These are phyloP conservation scores for Pseudogymnoascus sp. DNA, from an alignment of 2,329 filamentous ascomycete species.

Conservation along the genomic window DNA sequence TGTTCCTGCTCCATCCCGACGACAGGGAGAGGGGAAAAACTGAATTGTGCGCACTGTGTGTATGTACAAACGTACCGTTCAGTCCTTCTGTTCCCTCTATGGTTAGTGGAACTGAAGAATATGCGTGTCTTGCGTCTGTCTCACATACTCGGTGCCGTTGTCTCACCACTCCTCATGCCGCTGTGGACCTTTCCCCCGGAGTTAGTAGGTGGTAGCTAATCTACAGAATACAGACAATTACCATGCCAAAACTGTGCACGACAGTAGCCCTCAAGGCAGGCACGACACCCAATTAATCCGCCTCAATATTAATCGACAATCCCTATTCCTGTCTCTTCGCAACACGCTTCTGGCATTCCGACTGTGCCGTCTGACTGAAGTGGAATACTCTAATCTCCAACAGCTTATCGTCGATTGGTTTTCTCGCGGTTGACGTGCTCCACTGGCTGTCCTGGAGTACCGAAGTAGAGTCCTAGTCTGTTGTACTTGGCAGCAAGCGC, in stretches of 20 bases:
- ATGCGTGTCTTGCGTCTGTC: slow-evolving; percentile 6
- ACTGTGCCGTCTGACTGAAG: not conserved
- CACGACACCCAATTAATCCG: not conserved
- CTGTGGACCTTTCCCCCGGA: not conserved
- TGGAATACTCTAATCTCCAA: not conserved
- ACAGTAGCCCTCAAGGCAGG: not conserved
- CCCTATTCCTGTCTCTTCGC: not conserved
- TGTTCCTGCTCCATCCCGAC: not conserved
- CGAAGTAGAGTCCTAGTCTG: not conserved
- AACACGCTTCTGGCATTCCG: not conserved
- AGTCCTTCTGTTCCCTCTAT: not conserved
- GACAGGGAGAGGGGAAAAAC: not conserved
- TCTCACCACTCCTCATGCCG: not conserved
- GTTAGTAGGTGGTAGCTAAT: not conserved
- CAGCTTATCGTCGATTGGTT: not conserved
- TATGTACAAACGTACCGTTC: not conserved
- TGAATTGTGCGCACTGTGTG: too few relatives aligned
- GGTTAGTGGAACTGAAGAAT: not conserved
- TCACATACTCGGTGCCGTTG: not conserved
- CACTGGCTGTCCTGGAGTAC: not conserved
- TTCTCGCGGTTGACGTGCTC: not conserved
- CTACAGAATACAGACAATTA: not conserved
- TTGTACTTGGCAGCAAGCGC: not conserved
- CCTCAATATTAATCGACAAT: not conserved
- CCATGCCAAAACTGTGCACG: not conserved